phyloP scores from a whole-genome alignment of 176 grass and related monocot genomes.

The Musa itinerans region DNA sequence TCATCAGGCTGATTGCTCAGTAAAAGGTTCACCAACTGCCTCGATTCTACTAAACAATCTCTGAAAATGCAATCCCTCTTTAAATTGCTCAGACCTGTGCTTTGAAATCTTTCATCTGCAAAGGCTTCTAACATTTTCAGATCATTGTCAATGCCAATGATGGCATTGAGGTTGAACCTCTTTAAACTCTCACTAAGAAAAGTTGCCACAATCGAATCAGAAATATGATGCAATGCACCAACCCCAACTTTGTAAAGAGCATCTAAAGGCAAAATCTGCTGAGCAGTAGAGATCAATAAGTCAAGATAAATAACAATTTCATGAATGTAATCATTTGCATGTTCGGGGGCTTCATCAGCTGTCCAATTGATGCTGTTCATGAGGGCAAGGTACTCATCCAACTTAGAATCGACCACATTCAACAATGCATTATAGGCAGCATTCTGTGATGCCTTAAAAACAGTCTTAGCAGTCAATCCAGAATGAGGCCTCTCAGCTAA shows the following conservation, averaged over 20 bases:
- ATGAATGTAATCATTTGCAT: conserved; percentile 79
- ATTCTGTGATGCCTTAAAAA: conserved; percentile 79
- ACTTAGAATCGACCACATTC: conserved; percentile 65
- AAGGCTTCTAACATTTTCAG: conserved; percentile 68
- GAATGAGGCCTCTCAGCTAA: conserved; percentile 69
- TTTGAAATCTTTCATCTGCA: conserved; percentile 71
- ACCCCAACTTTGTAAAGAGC: conserved; percentile 64
- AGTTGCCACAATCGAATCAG: conserved; percentile 61
- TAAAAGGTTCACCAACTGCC: conserved; percentile 83
- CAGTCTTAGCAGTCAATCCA: conserved; percentile 66
- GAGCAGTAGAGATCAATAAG: conserved; percentile 51
- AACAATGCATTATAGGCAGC: conserved; percentile 68
- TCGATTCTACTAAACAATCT: conserved; percentile 70
- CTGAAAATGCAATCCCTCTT: conserved; percentile 65
- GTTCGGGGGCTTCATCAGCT: conserved; percentile 62
- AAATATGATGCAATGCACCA: conserved; percentile 64
- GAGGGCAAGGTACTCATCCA: conserved; percentile 71
- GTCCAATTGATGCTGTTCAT: conserved; percentile 70
- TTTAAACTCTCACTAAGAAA: conserved; percentile 77
- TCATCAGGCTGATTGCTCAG: conserved; percentile 91
- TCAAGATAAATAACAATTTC: conserved; percentile 80
- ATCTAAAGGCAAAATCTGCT: conserved; percentile 66
- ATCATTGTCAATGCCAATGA: conserved; percentile 68
- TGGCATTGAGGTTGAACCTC: conserved; percentile 70
- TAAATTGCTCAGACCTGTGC: conserved; percentile 43